phyloP scores from a whole-genome alignment of 345 rosid genomes.

The Lepidium didymum region DNA sequence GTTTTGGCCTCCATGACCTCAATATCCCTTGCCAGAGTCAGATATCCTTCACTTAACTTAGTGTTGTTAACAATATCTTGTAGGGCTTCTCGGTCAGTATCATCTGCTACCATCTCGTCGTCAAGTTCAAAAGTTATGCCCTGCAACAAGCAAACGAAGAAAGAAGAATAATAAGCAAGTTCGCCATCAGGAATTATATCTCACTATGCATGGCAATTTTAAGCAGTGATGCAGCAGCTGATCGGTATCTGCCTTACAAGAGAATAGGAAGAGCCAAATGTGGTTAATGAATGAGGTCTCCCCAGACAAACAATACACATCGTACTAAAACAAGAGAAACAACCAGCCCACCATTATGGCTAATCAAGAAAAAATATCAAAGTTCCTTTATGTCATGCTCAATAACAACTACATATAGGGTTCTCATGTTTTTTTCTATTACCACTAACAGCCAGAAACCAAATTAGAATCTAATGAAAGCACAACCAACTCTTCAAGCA shows the following conservation, averaged over 20 bases:
- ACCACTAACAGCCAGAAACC: background rate
- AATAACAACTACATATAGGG: background rate
- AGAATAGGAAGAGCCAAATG: background rate
- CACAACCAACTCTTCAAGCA: background rate
- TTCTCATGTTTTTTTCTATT: background rate
- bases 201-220: background rate
- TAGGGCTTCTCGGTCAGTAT: slow-evolving; percentile 51
- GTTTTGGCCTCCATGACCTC: slow-evolving; percentile 99
- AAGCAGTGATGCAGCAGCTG: slow-evolving; percentile 1
- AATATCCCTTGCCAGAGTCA: slow-evolving; percentile 92
- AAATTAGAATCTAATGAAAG: background rate
- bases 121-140: slow-evolving; percentile 70
- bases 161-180: background rate
- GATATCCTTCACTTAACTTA: slow-evolving; percentile 85
- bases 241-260: background rate
- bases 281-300: background rate
- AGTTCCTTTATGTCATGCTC: background rate
- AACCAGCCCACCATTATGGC: background rate
- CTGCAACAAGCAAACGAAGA: slow-evolving; percentile 32
- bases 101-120: slow-evolving; percentile 55
- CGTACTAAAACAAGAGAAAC: background rate
- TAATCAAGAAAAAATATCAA: background rate
- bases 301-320: background rate
- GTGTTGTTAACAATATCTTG: slow-evolving; percentile 80
- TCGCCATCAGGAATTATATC: background rate